phyloP scores from a whole-genome alignment of 2,329 filamentous ascomycete species.

The Teratosphaeria destructans region DNA sequence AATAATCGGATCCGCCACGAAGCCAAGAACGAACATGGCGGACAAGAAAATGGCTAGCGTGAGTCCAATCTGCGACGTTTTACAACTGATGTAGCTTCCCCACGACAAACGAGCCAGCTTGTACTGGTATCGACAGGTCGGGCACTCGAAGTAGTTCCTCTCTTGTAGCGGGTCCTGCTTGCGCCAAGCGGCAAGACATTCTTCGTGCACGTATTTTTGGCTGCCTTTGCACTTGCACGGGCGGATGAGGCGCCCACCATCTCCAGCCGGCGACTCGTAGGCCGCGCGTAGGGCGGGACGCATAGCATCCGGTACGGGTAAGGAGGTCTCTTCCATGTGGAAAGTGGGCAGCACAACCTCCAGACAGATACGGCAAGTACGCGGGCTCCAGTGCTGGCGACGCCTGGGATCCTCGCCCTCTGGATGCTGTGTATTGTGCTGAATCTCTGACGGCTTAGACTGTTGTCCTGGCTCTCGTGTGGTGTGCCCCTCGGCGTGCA shows the following conservation, averaged over 20 bases:
- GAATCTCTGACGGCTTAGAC: constrained; percentile 2
- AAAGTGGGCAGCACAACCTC: constrained; percentile 58
- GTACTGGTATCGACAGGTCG: constrained; percentile 79
- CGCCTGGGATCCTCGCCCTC: not conserved
- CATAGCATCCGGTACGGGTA: constrained; percentile 44
- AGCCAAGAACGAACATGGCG: constrained; percentile 73
- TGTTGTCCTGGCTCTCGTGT: not conserved
- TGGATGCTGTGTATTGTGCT: not conserved
- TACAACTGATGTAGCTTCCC: constrained; percentile 50
- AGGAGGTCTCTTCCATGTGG: constrained; percentile 29
- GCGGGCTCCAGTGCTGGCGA: constrained; percentile 29
- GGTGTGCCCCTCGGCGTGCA: constrained; percentile 5
- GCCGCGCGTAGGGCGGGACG: constrained; percentile 47
- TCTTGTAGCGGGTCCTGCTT: constrained; percentile 55
- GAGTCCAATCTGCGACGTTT: constrained; percentile 55
- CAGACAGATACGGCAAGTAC: constrained; percentile 82
- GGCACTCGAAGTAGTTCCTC: constrained; percentile 76
- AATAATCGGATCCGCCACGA: constrained; percentile 85
- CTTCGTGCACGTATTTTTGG: constrained; percentile 88
- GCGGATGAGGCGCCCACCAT: constrained; percentile 67
- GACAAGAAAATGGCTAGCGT: constrained; percentile 62
- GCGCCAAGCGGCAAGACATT: constrained; percentile 76
- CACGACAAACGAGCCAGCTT: constrained; percentile 65
- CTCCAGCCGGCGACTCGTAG: constrained; percentile 57
- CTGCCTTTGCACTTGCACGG: constrained; percentile 92